phyloP scores from a whole-genome alignment of 208 protist genomes.

The Leishmania turanica region DNA sequence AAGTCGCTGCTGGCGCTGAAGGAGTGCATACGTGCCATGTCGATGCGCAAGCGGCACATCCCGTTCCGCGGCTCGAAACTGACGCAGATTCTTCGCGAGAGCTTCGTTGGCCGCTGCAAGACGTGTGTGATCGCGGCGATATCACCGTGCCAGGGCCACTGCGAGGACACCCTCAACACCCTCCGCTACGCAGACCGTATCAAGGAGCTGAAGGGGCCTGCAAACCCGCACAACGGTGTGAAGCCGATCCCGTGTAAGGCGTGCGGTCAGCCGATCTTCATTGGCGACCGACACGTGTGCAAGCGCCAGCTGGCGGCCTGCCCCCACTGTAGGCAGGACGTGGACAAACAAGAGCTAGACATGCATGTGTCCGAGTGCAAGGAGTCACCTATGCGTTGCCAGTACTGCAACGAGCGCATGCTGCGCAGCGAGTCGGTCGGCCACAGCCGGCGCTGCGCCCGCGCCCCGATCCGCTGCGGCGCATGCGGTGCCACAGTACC shows the following conservation, averaged over 20 bases:
- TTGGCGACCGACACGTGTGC: slow-evolving; percentile 74
- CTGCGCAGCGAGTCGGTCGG: slow-evolving; percentile 51
- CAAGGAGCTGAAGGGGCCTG: slow-evolving; percentile 80
- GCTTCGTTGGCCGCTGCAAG: slow-evolving; percentile 93
- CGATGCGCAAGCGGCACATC: slow-evolving; percentile 90
- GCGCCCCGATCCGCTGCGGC: slow-evolving; percentile 59
- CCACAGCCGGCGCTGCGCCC: slow-evolving; percentile 63
- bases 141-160: slow-evolving; percentile 81
- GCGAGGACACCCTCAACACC: slow-evolving; percentile 98
- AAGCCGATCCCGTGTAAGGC: slow-evolving; percentile 62
- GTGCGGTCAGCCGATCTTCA: slow-evolving; percentile 73
- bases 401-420: slow-evolving; percentile 74
- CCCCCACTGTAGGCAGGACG: slow-evolving; percentile 65
- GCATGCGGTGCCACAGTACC: slow-evolving; percentile 57
- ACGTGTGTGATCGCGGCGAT: slow-evolving; percentile 96
- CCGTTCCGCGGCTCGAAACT: slow-evolving; percentile 97
- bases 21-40: slow-evolving; percentile 97
- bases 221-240: slow-evolving; percentile 31
- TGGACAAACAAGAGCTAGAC: slow-evolving; percentile 76
- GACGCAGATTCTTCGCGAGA: slow-evolving; percentile 95
- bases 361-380: slow-evolving; percentile 70
- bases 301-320: slow-evolving; percentile 57
- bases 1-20: slow-evolving; percentile 97
- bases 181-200: slow-evolving; percentile 96
- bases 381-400: slow-evolving; percentile 63